A percentile compares a stretch with the other conserved stretches of the same genome.
Evolutionary conservation across 352 stramenopile genomes (phyloP).

Genomic region (Pythium insidiosum): DNA sequence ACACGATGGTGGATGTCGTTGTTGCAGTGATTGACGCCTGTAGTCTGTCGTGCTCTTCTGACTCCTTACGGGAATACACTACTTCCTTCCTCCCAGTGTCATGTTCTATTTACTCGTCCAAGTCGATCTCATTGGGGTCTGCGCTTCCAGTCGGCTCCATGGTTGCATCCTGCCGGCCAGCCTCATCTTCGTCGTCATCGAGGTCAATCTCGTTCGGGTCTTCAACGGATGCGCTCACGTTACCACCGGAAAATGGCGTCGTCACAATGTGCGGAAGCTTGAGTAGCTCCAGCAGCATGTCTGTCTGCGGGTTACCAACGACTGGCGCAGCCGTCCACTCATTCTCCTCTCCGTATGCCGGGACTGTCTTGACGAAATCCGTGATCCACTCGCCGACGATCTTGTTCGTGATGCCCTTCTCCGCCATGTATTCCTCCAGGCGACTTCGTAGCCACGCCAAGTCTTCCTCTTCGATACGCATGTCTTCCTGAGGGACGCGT

Average conservation of each 20-base stretch:
- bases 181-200: conserved; percentile 7
- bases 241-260: conserved; percentile 63
- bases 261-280: conserved; percentile 93
- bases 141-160: neutral
- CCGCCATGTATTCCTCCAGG: conserved; percentile 32
- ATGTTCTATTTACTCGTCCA: too few relatives aligned
- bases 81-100: too few relatives aligned
- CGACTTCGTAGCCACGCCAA: conserved; percentile 61
- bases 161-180: neutral
- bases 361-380: conserved; percentile 76
- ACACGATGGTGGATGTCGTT: too few relatives aligned
- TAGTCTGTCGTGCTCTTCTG: too few relatives aligned
- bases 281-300: conserved; percentile 88
- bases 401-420: conserved; percentile 51
- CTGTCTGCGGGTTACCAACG: conserved; percentile 94
- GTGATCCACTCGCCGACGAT: conserved; percentile 52
- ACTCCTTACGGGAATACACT: too few relatives aligned
- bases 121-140: conserved; percentile 19
- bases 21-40: too few relatives aligned
- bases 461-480: conserved; percentile 72
- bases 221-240: conserved; percentile 4
- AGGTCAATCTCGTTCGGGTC: conserved; percentile 30
- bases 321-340: conserved; percentile 8
- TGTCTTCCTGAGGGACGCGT: conserved; percentile 59
- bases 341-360: conserved; percentile 40